Evolutionary conservation across 805 yeast species (phyloP).

Genomic region (Alloascoidea hylecoeti): DNA sequence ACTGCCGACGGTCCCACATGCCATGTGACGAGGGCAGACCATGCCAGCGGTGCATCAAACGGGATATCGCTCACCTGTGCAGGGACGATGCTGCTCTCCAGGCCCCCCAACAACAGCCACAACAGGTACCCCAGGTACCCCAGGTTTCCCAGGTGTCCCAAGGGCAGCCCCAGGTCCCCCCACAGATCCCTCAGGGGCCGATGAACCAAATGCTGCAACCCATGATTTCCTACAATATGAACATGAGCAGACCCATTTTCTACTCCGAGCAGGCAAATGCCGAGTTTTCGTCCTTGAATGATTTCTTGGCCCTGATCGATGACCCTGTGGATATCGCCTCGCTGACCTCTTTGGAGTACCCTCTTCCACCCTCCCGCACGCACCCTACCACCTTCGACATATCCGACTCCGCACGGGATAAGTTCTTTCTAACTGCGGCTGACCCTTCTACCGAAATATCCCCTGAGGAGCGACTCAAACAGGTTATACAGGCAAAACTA

Average conservation of each 20-base stretch:
- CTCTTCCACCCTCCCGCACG: too few species aligned
- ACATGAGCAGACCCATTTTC: constrained; percentile 61
- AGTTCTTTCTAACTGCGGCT: constrained; percentile 90
- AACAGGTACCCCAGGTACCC: too few species aligned
- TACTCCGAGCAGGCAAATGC: constrained; percentile 88
- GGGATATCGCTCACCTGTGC: constrained; percentile 83
- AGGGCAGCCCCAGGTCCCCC: not conserved
- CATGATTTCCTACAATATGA: too few species aligned
- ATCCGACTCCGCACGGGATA: constrained; percentile 70
- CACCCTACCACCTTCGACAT: not conserved
- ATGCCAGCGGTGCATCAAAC: constrained; percentile 70
- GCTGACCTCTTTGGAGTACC: too few species aligned
- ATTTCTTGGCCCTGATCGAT: constrained; percentile 80
- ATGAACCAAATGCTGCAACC: constrained; percentile 1
- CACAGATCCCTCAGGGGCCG: not conserved
- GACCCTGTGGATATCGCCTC: constrained; percentile 39
- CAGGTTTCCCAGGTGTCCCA: constrained; percentile 1
- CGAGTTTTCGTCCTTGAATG: constrained; percentile 81
- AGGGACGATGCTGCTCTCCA: constrained; percentile 48
- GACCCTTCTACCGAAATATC: constrained; percentile 92
- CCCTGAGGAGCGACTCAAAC: constrained; percentile 85
- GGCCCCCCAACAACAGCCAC: constrained; percentile 2
- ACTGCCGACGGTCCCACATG: constrained; percentile 89
- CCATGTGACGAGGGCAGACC: constrained; percentile 69
- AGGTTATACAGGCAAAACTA: constrained; percentile 85